Conservation (phyloP, 2,329 filamentous ascomycete species). For the Trichophyton schoenleinii region DNA sequence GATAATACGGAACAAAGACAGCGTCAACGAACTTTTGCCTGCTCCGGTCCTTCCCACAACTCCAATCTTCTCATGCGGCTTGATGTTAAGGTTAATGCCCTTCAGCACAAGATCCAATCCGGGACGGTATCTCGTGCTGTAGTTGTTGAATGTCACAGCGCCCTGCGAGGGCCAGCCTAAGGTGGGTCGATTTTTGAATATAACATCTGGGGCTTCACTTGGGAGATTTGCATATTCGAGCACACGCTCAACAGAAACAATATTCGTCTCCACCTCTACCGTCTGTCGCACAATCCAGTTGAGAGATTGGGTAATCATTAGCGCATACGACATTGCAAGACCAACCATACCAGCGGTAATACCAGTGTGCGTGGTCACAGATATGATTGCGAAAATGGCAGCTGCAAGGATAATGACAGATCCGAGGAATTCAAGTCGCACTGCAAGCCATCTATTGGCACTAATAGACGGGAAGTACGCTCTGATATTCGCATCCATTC, state of each 20-base stretch:
- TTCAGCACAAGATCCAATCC: constrained; percentile 86
- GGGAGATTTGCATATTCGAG: constrained; percentile 87
- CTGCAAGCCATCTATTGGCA: constrained; percentile 85
- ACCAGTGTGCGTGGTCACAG: constrained; percentile 55
- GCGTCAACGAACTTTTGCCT: constrained; percentile 85
- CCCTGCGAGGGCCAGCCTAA: constrained; percentile 87
- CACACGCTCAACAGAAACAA: constrained; percentile 94
- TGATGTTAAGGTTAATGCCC: constrained; percentile 83
- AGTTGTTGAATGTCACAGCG: constrained; percentile 80
- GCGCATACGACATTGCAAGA: constrained; percentile 89
- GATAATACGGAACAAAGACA: constrained; percentile 90
- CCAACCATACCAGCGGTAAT: constrained; percentile 68
- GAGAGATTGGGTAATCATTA: constrained; percentile 91
- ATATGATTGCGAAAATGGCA: constrained; percentile 68
- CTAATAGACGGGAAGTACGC: constrained; percentile 95
- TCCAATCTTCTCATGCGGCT: constrained; percentile 93
- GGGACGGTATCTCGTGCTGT: constrained; percentile 82
- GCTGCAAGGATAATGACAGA: constrained; percentile 83
- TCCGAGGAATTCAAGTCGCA: constrained; percentile 89
- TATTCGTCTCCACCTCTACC: constrained; percentile 99
- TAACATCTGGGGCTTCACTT: constrained; percentile 87
- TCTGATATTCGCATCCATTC: constrained; percentile 83
- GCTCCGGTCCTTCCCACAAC: constrained; percentile 93
- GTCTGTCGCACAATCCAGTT: constrained; percentile 99
- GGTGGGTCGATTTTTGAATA: constrained; percentile 72